Evolutionary conservation across 805 yeast genomes (phyloP).

Genomic region (Wickerhamiella kurtzmanii): DNA sequence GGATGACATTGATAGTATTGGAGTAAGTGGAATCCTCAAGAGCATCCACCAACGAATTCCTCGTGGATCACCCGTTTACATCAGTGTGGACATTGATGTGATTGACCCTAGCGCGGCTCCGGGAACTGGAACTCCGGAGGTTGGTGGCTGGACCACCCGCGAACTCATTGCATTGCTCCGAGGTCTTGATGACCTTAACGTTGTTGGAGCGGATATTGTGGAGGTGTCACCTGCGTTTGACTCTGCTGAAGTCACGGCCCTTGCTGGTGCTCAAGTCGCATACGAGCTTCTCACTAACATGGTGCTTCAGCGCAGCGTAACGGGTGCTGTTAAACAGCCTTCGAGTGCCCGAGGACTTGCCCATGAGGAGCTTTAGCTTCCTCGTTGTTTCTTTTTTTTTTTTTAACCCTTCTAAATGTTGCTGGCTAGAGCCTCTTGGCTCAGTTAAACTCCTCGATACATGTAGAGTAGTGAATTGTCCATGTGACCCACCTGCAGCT

Average conservation of each 20-base stretch:
- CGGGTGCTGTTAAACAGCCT: constrained; percentile 24
- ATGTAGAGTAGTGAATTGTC: too few relatives aligned
- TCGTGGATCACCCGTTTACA: constrained; percentile 48
- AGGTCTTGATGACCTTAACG: constrained; percentile 42
- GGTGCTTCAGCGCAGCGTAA: constrained; percentile 38
- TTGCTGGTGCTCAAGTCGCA: constrained; percentile 53
- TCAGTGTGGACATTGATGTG: constrained; percentile 64
- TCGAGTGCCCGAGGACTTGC: constrained; percentile 10
- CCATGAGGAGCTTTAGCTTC: constrained; percentile 2
- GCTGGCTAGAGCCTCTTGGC: neutral
- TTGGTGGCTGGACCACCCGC: constrained; percentile 58
- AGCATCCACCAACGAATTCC: constrained; percentile 44
- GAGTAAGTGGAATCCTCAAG: constrained; percentile 45
- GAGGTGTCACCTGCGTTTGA: constrained; percentile 61
- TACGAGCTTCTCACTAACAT: constrained; percentile 60
- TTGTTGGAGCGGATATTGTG: constrained; percentile 67
- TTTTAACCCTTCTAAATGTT: neutral
- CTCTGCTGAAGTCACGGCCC: constrained; percentile 45
- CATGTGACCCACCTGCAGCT: neutral
- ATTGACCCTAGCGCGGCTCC: constrained; percentile 65
- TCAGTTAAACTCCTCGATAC: too few relatives aligned
- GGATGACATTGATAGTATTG: constrained; percentile 60
- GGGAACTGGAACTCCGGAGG: constrained; percentile 70
- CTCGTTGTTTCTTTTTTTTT: neutral
- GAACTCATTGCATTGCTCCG: constrained; percentile 49